phyloP scores from a whole-genome alignment of 2,329 filamentous ascomycete genomes.

The Ophiostoma ips region DNA sequence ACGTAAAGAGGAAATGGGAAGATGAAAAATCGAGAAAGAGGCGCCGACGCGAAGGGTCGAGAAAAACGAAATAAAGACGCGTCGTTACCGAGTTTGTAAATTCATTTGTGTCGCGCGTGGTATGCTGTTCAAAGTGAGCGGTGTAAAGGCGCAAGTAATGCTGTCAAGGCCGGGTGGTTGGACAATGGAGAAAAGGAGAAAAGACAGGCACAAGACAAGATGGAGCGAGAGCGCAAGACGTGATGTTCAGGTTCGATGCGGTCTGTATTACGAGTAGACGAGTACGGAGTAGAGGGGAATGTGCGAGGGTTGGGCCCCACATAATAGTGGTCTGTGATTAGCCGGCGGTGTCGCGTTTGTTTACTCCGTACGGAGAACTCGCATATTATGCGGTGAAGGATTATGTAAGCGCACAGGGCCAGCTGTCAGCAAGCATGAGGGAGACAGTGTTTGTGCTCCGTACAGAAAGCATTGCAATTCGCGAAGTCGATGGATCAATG shows the following conservation, averaged over 20 bases:
- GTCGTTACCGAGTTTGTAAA: not conserved
- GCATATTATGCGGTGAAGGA: conserved; percentile 1
- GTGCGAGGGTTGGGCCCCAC: not conserved
- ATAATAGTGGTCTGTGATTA: conserved; percentile 5
- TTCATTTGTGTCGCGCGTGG: not conserved
- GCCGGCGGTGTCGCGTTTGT: conserved; percentile 11
- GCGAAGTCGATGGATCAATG: too few species aligned
- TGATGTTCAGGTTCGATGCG: conserved; percentile 2
- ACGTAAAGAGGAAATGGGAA: not conserved
- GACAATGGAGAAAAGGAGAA: not conserved
- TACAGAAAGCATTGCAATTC: not conserved
- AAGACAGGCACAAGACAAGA: not conserved
- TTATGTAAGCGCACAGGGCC: not conserved
- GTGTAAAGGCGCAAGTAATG: not conserved
- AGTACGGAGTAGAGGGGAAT: conserved; percentile 6
- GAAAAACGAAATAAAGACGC: conserved; percentile 1
- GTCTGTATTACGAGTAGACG: too few species aligned
- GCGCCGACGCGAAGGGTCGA: not conserved
- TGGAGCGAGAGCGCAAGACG: not conserved
- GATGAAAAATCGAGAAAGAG: not conserved
- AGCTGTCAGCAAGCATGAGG: too few species aligned
- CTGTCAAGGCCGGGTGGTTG: not conserved
- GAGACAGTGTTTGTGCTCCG: too few species aligned
- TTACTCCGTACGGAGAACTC: too few species aligned
- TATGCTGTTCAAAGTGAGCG: not conserved